phyloP scores from a whole-genome alignment of 306 rosid species.

The Prunus mume region DNA sequence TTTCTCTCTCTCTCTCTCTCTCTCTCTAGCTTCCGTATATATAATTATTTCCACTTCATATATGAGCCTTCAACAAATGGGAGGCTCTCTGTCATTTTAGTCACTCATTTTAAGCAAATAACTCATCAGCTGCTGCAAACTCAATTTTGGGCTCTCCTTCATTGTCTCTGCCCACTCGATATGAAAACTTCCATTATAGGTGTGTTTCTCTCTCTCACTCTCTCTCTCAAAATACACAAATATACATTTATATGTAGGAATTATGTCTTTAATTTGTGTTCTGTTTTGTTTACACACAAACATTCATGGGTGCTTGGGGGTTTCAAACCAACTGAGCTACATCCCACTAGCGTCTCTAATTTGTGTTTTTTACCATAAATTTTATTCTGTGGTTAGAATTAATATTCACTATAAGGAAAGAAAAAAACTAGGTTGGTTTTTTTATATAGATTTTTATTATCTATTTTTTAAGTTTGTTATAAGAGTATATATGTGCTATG shows the following conservation, averaged over 20 bases:
- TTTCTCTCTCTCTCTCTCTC: too few relatives aligned
- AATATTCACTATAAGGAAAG: background rate
- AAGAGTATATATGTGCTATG: background rate
- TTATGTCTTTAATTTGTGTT: too few relatives aligned
- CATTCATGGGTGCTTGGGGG: too few relatives aligned
- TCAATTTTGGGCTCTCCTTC: background rate
- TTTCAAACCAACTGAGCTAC: too few relatives aligned
- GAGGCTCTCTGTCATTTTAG: background rate
- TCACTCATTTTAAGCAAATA: background rate
- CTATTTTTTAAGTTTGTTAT: background rate
- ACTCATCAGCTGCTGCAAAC: background rate
- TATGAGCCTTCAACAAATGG: too few relatives aligned
- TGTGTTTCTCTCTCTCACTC: background rate
- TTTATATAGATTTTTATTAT: background rate
- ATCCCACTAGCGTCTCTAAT: too few relatives aligned
- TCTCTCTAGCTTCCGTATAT: background rate
- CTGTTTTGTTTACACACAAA: too few relatives aligned
- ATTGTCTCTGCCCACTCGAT: background rate
- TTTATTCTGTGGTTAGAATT: background rate
- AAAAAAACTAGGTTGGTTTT: background rate
- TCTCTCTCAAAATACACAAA: too few relatives aligned
- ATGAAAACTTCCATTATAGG: conserved; percentile 4
- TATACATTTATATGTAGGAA: too few relatives aligned
- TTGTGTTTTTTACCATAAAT: too few relatives aligned
- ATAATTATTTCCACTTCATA: too few relatives aligned